Percentiles rank a stretch among this genome's conserved stretches.
Conservation (phyloP, 768 basidiomycete species). For the Pseudohyphozyma bogoriensis region DNA sequence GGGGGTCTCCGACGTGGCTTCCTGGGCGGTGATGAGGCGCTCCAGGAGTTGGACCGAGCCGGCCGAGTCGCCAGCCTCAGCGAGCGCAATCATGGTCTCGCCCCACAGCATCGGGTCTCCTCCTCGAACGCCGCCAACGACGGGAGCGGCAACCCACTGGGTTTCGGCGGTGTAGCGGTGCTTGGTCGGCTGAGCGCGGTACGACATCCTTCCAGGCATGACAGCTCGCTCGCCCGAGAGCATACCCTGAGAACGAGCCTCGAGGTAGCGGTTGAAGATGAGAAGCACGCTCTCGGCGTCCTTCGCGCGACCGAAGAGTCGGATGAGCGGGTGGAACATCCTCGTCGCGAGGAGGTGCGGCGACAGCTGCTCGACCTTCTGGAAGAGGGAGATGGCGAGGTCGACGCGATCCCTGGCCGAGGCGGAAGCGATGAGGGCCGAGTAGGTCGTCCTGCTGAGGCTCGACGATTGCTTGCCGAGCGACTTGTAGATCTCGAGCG, state of each 20-base stretch:
- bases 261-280: conserved; percentile 21
- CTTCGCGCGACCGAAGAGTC: conserved; percentile 23
- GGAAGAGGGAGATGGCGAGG: conserved; percentile 22
- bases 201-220: not conserved
- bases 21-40: conserved; percentile 12
- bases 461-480: too few relatives aligned
- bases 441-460: conserved; percentile 10
- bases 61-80: conserved; percentile 37
- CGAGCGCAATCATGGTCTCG: conserved; percentile 53
- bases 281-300: conserved; percentile 15
- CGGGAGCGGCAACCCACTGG: conserved; percentile 45
- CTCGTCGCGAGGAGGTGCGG: not conserved
- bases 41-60: conserved; percentile 26
- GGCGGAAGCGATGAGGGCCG: conserved; percentile 4
- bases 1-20: conserved; percentile 25
- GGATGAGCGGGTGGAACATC: conserved; percentile 6
- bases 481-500: conserved; percentile 19
- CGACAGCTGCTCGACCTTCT: conserved; percentile 18
- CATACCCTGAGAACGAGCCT: not conserved
- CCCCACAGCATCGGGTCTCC: conserved; percentile 53
- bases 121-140: conserved; percentile 47
- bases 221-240: not conserved
- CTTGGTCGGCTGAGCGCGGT: conserved; percentile 4
- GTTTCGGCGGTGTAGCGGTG: conserved; percentile 6
- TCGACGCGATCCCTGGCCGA: conserved; percentile 14